Evolutionary conservation across 1,139 yeast species (phyloP).

Genomic region (Insectozyma bohioensis): DNA sequence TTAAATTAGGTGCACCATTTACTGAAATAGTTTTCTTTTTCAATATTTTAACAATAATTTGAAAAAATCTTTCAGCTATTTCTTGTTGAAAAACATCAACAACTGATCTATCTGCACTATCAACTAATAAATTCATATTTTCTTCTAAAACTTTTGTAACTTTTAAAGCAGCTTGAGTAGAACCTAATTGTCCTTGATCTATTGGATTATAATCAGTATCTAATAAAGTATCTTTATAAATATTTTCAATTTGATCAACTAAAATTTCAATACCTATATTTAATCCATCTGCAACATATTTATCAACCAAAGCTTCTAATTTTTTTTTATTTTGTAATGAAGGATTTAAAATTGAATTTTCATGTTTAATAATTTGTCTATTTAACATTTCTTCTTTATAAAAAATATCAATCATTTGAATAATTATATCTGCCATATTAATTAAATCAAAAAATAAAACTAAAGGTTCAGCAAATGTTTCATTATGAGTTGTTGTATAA

Average conservation of each 20-base stretch:
- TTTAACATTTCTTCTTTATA: slow-evolving; percentile 80
- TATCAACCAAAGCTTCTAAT: slow-evolving; percentile 80
- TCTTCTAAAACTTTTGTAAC: slow-evolving; percentile 63
- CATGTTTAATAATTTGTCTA: slow-evolving; percentile 61
- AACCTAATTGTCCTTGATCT: slow-evolving; percentile 36
- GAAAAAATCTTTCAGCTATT: slow-evolving; percentile 84
- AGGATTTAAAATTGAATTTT: slow-evolving; percentile 75
- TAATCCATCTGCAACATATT: slow-evolving; percentile 87
- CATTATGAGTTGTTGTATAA: slow-evolving; percentile 13
- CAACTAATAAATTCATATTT: slow-evolving; percentile 75
- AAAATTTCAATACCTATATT: slow-evolving; percentile 88
- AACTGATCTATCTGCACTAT: slow-evolving; percentile 83
- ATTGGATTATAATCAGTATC: slow-evolving; percentile 38
- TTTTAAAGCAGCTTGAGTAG: slow-evolving; percentile 68
- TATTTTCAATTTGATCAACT: slow-evolving; percentile 65
- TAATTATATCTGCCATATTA: slow-evolving; percentile 87
- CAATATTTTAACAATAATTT: slow-evolving; percentile 70
- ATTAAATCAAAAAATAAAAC: slow-evolving; percentile 86
- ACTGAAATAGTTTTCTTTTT: slow-evolving; percentile 69
- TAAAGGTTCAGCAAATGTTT: slow-evolving; percentile 67
- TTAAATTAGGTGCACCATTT: slow-evolving; percentile 78
- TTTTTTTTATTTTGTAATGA: slow-evolving; percentile 78
- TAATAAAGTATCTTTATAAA: slow-evolving; percentile 26
- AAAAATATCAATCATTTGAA: slow-evolving; percentile 90
- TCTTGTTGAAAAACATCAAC: slow-evolving; percentile 94